Evolutionary conservation across 2,329 filamentous ascomycete species (phyloP).

Genomic region (Leptoxyphium fumago): DNA sequence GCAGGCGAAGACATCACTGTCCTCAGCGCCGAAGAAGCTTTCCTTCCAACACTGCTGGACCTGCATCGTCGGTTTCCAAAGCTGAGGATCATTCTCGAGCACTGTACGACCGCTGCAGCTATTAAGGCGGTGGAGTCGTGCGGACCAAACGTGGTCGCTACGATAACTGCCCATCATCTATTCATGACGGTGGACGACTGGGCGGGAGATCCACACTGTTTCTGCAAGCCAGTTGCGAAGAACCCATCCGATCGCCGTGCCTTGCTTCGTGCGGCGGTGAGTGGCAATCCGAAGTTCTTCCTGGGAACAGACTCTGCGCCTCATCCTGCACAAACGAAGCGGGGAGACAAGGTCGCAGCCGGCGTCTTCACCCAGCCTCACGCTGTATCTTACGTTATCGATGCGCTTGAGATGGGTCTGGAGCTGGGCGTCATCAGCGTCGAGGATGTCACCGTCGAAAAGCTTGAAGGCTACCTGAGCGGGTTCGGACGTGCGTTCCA

Average conservation of each 20-base stretch:
- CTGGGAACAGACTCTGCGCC: constrained; percentile 63
- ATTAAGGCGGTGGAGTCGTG: constrained; percentile 64
- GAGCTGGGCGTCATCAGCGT: constrained; percentile 37
- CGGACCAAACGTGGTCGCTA: constrained; percentile 61
- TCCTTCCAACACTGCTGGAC: constrained; percentile 63
- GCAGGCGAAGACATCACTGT: constrained; percentile 24
- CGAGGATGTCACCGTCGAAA: constrained; percentile 39
- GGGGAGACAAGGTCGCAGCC: constrained; percentile 44
- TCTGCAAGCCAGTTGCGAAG: constrained; percentile 55
- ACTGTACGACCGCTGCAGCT: constrained; percentile 75
- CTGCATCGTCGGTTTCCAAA: constrained; percentile 64
- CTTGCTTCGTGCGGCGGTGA: constrained; percentile 48
- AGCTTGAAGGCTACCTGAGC: constrained; percentile 43
- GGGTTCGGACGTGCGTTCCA: constrained; percentile 45
- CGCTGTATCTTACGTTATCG: constrained; percentile 50
- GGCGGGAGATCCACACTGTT: constrained; percentile 56
- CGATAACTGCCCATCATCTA: constrained; percentile 78
- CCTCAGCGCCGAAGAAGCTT: constrained; percentile 57
- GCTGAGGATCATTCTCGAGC: constrained; percentile 55
- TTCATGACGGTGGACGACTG: constrained; percentile 67
- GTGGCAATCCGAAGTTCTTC: constrained; percentile 53
- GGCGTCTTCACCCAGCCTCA: constrained; percentile 71
- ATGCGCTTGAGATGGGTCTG: constrained; percentile 49
- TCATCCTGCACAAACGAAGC: constrained; percentile 47
- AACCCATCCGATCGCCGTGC: constrained; percentile 58